phyloP scores from a whole-genome alignment of 495 filamentous ascomycete genomes.

The Neurospora tetrasperma region DNA sequence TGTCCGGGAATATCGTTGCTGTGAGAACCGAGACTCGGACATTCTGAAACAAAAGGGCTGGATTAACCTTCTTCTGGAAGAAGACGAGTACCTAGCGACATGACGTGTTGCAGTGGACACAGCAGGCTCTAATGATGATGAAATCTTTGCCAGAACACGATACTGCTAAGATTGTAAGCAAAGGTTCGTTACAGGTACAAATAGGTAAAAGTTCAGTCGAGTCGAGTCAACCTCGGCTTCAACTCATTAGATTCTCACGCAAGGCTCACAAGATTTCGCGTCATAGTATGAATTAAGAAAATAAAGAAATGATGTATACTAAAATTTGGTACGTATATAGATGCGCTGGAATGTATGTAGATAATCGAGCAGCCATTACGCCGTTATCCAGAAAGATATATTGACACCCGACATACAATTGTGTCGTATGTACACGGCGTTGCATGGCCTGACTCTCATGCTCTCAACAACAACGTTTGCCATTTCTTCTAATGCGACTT shows the following conservation, averaged over 20 bases:
- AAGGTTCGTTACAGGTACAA: background rate
- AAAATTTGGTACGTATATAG: background rate
- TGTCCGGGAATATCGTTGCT: background rate
- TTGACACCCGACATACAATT: background rate
- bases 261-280: background rate
- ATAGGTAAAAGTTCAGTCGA: background rate
- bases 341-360: background rate
- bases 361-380: background rate
- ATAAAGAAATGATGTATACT: background rate
- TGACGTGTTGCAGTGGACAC: background rate
- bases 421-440: background rate
- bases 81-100: background rate
- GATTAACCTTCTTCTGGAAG: background rate
- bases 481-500: background rate
- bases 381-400: background rate
- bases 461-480: background rate
- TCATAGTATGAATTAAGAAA: background rate
- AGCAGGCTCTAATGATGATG: background rate
- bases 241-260: background rate
- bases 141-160: background rate
- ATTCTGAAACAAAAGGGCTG: background rate
- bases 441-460: background rate
- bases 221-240: background rate
- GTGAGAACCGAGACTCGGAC: background rate
- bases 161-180: background rate